These are phyloP conservation scores for Alternaria ethzedia DNA, from an alignment of 2,329 filamentous ascomycete genomes.

Conservation along the genomic window DNA sequence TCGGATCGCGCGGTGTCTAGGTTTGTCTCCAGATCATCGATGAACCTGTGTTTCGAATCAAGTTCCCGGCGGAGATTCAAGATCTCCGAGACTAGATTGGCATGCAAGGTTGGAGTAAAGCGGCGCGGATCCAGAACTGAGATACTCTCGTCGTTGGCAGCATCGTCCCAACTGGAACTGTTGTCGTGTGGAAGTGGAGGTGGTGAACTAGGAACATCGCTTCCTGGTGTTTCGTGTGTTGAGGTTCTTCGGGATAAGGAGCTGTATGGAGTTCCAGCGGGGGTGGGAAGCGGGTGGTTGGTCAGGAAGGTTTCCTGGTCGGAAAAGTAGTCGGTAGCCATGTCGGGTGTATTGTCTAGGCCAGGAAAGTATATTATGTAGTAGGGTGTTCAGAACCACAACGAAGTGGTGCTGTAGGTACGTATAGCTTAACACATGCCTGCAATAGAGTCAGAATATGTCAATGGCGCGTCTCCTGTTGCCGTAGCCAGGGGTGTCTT, in stretches of 20 bases:
- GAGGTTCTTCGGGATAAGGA: slow-evolving; percentile 68
- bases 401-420: slow-evolving; percentile 32
- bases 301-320: slow-evolving; percentile 51
- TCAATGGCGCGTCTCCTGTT: not conserved
- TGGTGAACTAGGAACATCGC: slow-evolving; percentile 70
- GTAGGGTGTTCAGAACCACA: slow-evolving; percentile 31
- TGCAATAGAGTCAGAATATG: slow-evolving; percentile 18
- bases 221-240: slow-evolving; percentile 63
- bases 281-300: slow-evolving; percentile 68
- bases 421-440: slow-evolving; percentile 37
- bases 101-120: slow-evolving; percentile 94
- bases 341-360: slow-evolving; percentile 6
- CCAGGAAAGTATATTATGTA: not conserved
- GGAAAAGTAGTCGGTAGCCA: slow-evolving; percentile 55
- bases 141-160: slow-evolving; percentile 68
- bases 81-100: slow-evolving; percentile 93
- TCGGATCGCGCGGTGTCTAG: slow-evolving; percentile 76
- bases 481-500: not conserved
- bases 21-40: slow-evolving; percentile 80
- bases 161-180: slow-evolving; percentile 58
- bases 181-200: slow-evolving; percentile 59
- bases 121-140: slow-evolving; percentile 84
- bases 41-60: slow-evolving; percentile 85
- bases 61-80: slow-evolving; percentile 84
- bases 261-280: slow-evolving; percentile 74